A percentile compares a stretch with the other conserved stretches of the same genome.
These are phyloP conservation scores for Penicillium roqueforti DNA, from an alignment of 495 filamentous ascomycete genomes.

Conservation along the genomic window DNA sequence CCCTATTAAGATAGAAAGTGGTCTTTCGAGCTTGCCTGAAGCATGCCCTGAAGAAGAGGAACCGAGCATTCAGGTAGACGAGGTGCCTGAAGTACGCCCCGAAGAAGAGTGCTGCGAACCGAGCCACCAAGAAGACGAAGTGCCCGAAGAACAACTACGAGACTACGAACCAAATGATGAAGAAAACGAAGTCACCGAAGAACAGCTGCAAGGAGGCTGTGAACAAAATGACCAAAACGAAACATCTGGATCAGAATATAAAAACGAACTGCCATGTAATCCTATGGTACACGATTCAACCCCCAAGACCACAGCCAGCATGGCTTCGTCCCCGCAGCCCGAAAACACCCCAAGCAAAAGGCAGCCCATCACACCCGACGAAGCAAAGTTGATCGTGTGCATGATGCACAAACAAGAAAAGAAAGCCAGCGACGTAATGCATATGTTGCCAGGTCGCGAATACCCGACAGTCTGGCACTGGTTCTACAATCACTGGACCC, in stretches of 20 bases:
- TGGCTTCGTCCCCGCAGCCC: neutral
- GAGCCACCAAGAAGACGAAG: neutral
- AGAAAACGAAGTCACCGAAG: neutral
- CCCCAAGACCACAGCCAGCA: conserved; percentile 1
- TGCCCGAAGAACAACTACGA: neutral
- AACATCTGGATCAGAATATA: neutral
- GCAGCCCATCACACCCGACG: conserved; percentile 28
- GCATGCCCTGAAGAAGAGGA: no score
- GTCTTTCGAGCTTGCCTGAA: no score
- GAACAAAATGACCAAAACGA: neutral
- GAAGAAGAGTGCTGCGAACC: neutral
- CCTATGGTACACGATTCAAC: neutral
- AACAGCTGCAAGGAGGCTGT: neutral
- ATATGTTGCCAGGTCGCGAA: conserved; percentile 27
- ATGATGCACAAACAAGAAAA: conserved; percentile 30
- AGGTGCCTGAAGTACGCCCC: neutral
- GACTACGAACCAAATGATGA: neutral
- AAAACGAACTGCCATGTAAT: neutral
- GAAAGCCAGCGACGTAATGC: conserved; percentile 32
- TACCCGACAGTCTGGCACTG: conserved; percentile 23
- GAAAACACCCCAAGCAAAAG: conserved; percentile 19
- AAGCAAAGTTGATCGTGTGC: conserved; percentile 31
- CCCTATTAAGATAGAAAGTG: no score
- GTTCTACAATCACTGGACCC: conserved; percentile 33
- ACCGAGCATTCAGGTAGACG: no score